Evolutionary conservation across 495 filamentous ascomycete genomes (phyloP).

Genomic region (Lineolata rhizophorae): DNA sequence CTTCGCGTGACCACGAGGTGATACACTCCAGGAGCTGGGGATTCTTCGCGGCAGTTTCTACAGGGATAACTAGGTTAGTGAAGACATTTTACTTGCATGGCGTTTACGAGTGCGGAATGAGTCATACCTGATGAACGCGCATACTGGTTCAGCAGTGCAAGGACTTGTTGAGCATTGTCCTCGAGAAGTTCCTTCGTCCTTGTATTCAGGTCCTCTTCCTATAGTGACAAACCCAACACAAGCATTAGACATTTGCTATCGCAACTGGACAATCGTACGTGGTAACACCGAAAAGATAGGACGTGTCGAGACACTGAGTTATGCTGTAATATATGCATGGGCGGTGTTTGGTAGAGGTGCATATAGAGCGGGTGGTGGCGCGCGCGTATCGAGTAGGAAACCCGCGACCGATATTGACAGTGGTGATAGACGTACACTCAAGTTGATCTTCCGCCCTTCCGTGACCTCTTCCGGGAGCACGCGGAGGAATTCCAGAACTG

Average conservation of each 20-base stretch:
- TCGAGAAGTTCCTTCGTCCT: slow-evolving; percentile 75
- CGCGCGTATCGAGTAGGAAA: too few species aligned
- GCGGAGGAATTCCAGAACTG: slow-evolving; percentile 82
- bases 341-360: too few species aligned
- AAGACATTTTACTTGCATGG: too few species aligned
- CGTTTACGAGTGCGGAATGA: too few species aligned
- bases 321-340: too few species aligned
- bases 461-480: slow-evolving; percentile 98
- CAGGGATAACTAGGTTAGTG: slow-evolving; percentile 3
- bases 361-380: too few species aligned
- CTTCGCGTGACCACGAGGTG: slow-evolving; percentile 86
- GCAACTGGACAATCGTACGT: too few species aligned
- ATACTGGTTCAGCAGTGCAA: slow-evolving; percentile 69
- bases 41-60: slow-evolving; percentile 49
- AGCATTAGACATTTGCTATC: slow-evolving; percentile 31
- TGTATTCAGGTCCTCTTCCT: slow-evolving; percentile 79
- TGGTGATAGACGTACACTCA: slow-evolving; percentile 63
- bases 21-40: slow-evolving; percentile 86
- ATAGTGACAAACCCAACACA: slow-evolving; percentile 18
- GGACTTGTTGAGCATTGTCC: slow-evolving; percentile 71
- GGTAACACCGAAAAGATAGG: too few species aligned
- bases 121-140: slow-evolving; percentile 68
- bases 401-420: background rate
- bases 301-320: too few species aligned
- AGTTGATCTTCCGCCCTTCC: slow-evolving; percentile 94